A percentile compares a stretch with the other conserved stretches of the same genome.
phyloP scores from a whole-genome alignment of 345 rosid species.

The Boechera stricta region DNA sequence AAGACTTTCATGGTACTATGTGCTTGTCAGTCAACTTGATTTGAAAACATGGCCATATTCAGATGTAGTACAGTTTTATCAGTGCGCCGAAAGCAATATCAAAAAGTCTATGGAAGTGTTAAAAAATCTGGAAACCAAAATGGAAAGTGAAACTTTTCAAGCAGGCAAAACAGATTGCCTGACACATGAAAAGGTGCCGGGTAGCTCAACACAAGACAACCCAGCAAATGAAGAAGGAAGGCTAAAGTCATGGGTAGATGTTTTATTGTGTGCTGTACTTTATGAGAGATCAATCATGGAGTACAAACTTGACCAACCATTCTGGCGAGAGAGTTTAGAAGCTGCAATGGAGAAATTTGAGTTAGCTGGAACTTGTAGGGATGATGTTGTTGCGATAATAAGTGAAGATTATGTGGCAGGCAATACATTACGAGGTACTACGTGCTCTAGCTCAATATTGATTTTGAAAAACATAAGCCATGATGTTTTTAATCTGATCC shows the following conservation, averaged over 20 bases:
- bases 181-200: constrained; percentile 31
- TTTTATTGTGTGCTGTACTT: constrained; percentile 81
- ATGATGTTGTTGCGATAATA: constrained; percentile 61
- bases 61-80: constrained; percentile 64
- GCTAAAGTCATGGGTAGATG: constrained; percentile 70
- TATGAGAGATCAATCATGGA: constrained; percentile 88
- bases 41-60: constrained; percentile 68
- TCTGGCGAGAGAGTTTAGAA: constrained; percentile 78
- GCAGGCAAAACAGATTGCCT: neutral
- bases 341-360: constrained; percentile 81
- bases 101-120: constrained; percentile 71
- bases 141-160: neutral
- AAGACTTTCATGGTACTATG: constrained; percentile 85
- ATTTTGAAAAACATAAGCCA: neutral
- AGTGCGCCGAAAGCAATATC: constrained; percentile 76
- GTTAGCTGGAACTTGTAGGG: constrained; percentile 69
- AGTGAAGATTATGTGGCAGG: constrained; percentile 67
- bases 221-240: constrained; percentile 58
- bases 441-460: neutral
- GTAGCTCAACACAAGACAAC: constrained; percentile 54
- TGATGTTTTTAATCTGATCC: neutral
- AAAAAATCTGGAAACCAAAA: constrained; percentile 56
- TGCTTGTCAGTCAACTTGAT: constrained; percentile 60
- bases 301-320: constrained; percentile 71
- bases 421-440: constrained; percentile 66